Percentiles rank a stretch among this genome's conserved stretches.
Conservation (phyloP, 768 basidiomycete genomes). For the Tremella mesenterica region DNA sequence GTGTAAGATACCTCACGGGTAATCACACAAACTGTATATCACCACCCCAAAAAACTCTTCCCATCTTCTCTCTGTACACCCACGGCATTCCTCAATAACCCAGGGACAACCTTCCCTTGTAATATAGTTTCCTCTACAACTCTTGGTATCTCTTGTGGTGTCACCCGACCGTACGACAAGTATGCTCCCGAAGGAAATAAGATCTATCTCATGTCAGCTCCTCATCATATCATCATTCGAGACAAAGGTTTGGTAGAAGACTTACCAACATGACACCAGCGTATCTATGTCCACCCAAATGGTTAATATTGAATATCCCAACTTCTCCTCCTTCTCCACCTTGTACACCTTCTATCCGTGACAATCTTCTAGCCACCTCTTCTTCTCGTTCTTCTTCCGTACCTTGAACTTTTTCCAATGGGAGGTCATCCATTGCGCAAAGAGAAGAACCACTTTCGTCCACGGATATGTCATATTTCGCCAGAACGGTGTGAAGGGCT, state of each 20-base stretch:
- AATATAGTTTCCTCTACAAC: conserved; percentile 68
- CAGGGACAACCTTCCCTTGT: conserved; percentile 70
- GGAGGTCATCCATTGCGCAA: conserved; percentile 47
- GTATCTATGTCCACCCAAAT: conserved; percentile 88
- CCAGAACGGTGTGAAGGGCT: conserved; percentile 51
- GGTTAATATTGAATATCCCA: conserved; percentile 76
- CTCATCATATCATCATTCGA: not conserved
- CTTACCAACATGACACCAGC: conserved; percentile 83
- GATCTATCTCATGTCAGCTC: conserved; percentile 51
- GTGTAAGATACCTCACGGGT: not conserved
- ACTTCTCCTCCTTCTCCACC: conserved; percentile 54
- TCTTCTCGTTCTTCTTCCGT: conserved; percentile 53
- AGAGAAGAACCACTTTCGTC: conserved; percentile 30
- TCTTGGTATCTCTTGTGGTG: conserved; percentile 64
- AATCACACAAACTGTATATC: too few relatives aligned
- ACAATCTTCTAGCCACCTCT: conserved; percentile 50
- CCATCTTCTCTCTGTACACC: conserved; percentile 50
- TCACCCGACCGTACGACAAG: conserved; percentile 90
- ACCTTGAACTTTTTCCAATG: conserved; percentile 57
- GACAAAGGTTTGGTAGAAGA: conserved; percentile 18
- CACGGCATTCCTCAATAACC: conserved; percentile 75
- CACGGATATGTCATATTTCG: conserved; percentile 47
- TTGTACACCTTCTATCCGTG: conserved; percentile 52
- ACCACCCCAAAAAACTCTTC: conserved; percentile 3
- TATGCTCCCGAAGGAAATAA: conserved; percentile 75